phyloP scores from a whole-genome alignment of 345 rosid species.

The Excoecaria cochinchinensis region DNA sequence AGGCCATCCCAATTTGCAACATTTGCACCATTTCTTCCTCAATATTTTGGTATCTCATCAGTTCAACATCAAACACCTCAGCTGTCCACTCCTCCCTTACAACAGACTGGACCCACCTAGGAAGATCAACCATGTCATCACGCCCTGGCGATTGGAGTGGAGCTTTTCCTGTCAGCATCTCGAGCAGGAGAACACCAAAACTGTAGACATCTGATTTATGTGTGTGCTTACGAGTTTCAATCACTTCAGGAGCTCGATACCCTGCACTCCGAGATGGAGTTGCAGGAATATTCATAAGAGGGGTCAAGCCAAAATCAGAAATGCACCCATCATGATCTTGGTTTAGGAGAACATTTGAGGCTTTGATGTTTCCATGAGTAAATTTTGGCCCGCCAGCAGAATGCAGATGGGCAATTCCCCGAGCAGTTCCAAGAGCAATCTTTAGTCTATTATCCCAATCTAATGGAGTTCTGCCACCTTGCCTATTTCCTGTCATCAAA shows the following conservation, averaged over 20 bases:
- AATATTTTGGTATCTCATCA: slow-evolving; percentile 70
- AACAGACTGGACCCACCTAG: slow-evolving; percentile 91
- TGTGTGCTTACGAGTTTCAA: slow-evolving; percentile 71
- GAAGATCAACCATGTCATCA: slow-evolving; percentile 77
- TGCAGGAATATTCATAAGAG: slow-evolving; percentile 59
- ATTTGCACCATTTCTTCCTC: slow-evolving; percentile 88
- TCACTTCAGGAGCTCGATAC: slow-evolving; percentile 70
- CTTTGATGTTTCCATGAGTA: slow-evolving; percentile 78
- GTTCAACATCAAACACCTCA: slow-evolving; percentile 78
- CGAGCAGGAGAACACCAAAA: slow-evolving; percentile 77
- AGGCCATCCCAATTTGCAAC: slow-evolving; percentile 76
- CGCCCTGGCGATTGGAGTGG: slow-evolving; percentile 67
- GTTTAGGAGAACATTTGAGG: slow-evolving; percentile 72
- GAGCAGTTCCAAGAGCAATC: slow-evolving; percentile 64
- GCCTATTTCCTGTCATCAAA: slow-evolving; percentile 49
- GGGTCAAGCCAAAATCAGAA: slow-evolving; percentile 67
- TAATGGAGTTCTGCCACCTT: slow-evolving; percentile 53
- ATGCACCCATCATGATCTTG: slow-evolving; percentile 55
- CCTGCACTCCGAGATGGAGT: slow-evolving; percentile 64
- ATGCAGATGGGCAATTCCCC: slow-evolving; percentile 75
- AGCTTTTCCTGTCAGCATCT: slow-evolving; percentile 78
- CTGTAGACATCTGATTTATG: slow-evolving; percentile 70
- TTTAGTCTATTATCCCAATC: slow-evolving; percentile 73
- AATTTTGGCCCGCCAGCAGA: slow-evolving; percentile 67
- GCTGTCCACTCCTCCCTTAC: slow-evolving; percentile 92